Base-by-base conservation (phyloP, 1,284 basidiomycete species). In the Ceratobasidium sp. region DNA sequence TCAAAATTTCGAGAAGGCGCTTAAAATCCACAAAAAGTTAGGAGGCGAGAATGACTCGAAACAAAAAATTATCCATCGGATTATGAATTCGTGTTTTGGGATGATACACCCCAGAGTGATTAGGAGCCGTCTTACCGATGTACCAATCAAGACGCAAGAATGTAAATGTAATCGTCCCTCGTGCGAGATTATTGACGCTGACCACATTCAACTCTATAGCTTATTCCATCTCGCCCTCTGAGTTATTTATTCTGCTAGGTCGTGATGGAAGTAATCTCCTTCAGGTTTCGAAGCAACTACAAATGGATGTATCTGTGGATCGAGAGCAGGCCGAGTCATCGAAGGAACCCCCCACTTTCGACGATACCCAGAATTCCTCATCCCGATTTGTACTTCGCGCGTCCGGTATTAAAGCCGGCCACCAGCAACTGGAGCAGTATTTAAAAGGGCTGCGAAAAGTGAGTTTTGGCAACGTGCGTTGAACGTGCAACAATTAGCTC, bases 261-360 rank as follows among this genome's bases (percentile, higher is more conserved):
- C 46, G 62, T 9, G 73, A 75, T 50, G 73, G 73, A 15, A 62
- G 66, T 23, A 56, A 75, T 66, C 57, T 75, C 42, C 48, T 75
- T 7, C 40, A 75, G 15, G 59, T 75, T 56, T 46, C 73, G 10
- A 54, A 57, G 48, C 33, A 75, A 20, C 62, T 75, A 15, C 61
- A 54, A 10, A 13, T 75, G 33, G 17, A 50, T 23, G 50, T 75
- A 40, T 52, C 61, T 56, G 73, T 75, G 15, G 73, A 75, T 54
- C 61, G 73, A 42, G 50, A 75, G 12, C 26, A 52, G 20, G 50
- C 62, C 23, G 20, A 26, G 44, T n/a, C 5, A 66, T 38, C 59
- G 17, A 74, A 50, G 20, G 6, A 64, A 20, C 44, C 33, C 44
- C 33, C 23, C 5, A 23, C 10, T 10, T 40, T 48, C 3, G 23